Base-by-base conservation (phyloP, 2,329 filamentous ascomycete genomes). In the Trichoderma cornu-damae region DNA sequence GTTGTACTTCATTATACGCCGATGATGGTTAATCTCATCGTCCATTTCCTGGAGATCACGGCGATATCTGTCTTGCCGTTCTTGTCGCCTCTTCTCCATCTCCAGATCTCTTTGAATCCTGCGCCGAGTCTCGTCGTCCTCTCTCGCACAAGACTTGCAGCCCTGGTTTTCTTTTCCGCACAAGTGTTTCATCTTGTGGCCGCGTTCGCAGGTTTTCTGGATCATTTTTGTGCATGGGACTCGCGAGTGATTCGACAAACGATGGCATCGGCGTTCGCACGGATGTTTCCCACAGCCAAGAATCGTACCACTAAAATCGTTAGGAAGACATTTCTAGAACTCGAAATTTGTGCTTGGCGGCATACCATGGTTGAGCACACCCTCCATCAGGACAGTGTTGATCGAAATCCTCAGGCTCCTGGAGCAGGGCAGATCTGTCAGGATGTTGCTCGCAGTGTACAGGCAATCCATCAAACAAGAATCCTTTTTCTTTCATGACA, bases 311-410 rank as follows among this genome's bases (percentile, higher is more conserved):
- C 84, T 85, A 50, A 28, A 11, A 7, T 20, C 12, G 46, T 69
- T 58, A 63, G 59, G 12, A 14, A 26, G 22, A 7, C 14, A 46
- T 20, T 14, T n/a, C n/a, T n/a, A n/a, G 28, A 6, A 6, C 18
- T 6, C 6, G 3, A 46, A n/a, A 9, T 14, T 42, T 3, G 14
- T 9, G 7, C n/a, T 26, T 7, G 24, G 11, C 40, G 57, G 70
- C 76, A 68, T 72, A 86, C 83, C 88, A 91, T 18, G 74, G 75
- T 48, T 82, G 74, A 0, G 72, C 72, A 61, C 88, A 91, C 0
- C 88, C 88, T 4, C 88, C 88, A 65, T 91, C 86, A 0, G 87
- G 87, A 37, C 81, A 87, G 16, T 79, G 69, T 0, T 60, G 66
- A 2, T 84, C 79, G 64, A 91, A 91, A 40, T 89, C 82, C 0